A percentile compares a stretch with the other conserved stretches of the same genome.
phyloP scores from a whole-genome alignment of 2,329 filamentous ascomycete species.

The Fusarium sp. region DNA sequence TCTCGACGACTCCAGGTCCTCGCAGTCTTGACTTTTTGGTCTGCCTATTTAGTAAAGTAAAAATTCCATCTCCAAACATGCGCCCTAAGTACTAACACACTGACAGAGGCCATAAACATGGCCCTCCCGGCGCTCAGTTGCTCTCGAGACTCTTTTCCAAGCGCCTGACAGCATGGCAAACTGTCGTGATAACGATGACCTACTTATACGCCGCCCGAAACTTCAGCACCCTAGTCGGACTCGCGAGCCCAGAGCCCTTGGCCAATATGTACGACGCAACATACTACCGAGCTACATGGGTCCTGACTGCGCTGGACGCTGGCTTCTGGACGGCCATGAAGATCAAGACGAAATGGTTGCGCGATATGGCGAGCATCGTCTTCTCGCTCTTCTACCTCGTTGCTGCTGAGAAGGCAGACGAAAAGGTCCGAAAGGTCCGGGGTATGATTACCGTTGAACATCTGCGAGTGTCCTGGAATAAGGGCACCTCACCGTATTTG shows the following conservation, averaged over 20 bases:
- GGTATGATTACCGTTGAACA: constrained; percentile 90
- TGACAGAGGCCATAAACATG: constrained; percentile 82
- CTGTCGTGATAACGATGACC: constrained; percentile 84
- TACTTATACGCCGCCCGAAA: constrained; percentile 93
- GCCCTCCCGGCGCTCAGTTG: constrained; percentile 78
- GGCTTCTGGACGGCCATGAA: constrained; percentile 99
- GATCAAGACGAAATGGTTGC: constrained; percentile 79
- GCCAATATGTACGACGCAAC: constrained; percentile 92
- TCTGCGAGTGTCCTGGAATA: constrained; percentile 93
- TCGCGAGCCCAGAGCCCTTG: constrained; percentile 92
- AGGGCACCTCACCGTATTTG: constrained; percentile 88
- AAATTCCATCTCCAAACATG: constrained; percentile 27
- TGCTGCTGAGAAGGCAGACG: constrained; percentile 92
- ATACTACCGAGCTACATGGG: constrained; percentile 97
- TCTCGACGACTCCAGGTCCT: constrained; percentile 94
- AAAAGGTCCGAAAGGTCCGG: constrained; percentile 93
- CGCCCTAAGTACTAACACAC: constrained; percentile 26
- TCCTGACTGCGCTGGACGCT: constrained; percentile 92
- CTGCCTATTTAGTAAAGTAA: constrained; percentile 81
- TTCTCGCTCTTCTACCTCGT: constrained; percentile 93
- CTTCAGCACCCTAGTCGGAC: constrained; percentile 89
- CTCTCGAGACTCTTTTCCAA: constrained; percentile 77
- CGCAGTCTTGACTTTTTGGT: constrained; percentile 92
- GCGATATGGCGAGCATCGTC: constrained; percentile 83
- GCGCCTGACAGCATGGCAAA: constrained; percentile 88